Percentiles rank a stretch among this genome's conserved stretches.
These are phyloP conservation scores for Primulina huaijiensis DNA, from an alignment of 257 asterid genomes.

Conservation along the genomic window DNA sequence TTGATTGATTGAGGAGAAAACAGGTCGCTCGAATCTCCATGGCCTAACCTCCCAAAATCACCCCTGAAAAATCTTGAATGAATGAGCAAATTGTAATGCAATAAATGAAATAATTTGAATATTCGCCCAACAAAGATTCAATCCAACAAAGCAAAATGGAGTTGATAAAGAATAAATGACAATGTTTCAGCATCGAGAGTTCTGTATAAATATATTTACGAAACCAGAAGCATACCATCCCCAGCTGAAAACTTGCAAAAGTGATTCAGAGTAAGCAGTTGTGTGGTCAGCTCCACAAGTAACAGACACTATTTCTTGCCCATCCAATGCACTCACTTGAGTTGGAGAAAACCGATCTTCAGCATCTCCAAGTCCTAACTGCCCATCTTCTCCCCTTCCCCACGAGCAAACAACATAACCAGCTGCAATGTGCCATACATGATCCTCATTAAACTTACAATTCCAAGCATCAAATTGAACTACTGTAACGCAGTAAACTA, in stretches of 20 bases:
- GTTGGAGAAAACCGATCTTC: slow-evolving; percentile 86
- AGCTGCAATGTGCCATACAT: slow-evolving; percentile 43
- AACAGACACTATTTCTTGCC: slow-evolving; percentile 64
- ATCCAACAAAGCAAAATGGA: neutral
- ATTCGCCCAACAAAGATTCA: slow-evolving; percentile 1
- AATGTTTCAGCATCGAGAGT: neutral
- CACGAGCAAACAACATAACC: slow-evolving; percentile 90
- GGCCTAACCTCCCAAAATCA: slow-evolving; percentile 97
- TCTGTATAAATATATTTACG: neutral
- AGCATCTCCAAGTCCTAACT: slow-evolving; percentile 94
- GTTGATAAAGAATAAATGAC: slow-evolving; percentile 5
- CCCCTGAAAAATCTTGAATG: slow-evolving; percentile 59
- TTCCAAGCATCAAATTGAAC: neutral
- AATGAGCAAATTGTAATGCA: slow-evolving; percentile 1
- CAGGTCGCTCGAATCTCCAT: slow-evolving; percentile 94
- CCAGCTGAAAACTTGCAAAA: slow-evolving; percentile 81
- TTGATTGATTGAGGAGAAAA: slow-evolving; percentile 92
- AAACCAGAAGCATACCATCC: slow-evolving; percentile 61
- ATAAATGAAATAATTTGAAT: neutral
- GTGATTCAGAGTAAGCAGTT: slow-evolving; percentile 73
- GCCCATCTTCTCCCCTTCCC: slow-evolving; percentile 99
- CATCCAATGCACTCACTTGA: slow-evolving; percentile 81
- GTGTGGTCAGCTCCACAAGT: slow-evolving; percentile 96
- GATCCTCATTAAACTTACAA: slow-evolving; percentile 8
- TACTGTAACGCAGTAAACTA: neutral